A percentile compares a stretch with the other conserved stretches of the same genome.
phyloP scores from a whole-genome alignment of 2,329 filamentous ascomycete genomes.

The Davidsoniella eucalypti region DNA sequence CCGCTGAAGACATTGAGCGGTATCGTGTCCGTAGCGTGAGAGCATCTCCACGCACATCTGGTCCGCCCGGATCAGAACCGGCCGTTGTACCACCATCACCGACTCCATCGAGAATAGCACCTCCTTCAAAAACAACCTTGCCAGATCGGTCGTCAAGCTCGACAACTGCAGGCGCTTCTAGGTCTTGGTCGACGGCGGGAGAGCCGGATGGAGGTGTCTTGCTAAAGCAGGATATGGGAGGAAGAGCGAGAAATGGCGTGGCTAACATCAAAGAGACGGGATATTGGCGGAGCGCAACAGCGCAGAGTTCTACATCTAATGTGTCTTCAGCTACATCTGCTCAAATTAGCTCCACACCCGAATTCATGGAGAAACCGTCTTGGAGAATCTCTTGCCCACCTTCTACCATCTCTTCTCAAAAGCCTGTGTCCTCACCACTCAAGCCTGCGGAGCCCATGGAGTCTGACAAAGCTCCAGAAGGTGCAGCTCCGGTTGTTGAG shows the following conservation, averaged over 20 bases:
- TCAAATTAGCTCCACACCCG: no score
- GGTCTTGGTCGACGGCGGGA: not conserved
- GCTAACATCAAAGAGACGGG: not conserved
- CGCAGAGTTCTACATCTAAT: not conserved
- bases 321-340: no score
- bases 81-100: not conserved
- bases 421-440: not conserved
- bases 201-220: not conserved
- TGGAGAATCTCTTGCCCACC: not conserved
- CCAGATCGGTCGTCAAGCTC: not conserved
- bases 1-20: constrained; percentile 86
- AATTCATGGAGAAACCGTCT: not conserved
- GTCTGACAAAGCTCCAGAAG: not conserved
- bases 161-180: not conserved
- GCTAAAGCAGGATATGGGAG: not conserved
- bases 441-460: not conserved
- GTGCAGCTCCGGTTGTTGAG: not conserved
- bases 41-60: constrained; percentile 4
- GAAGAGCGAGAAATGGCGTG: not conserved
- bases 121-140: not conserved
- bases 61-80: not conserved
- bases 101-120: not conserved
- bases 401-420: not conserved
- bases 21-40: constrained; percentile 70
- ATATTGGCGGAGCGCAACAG: not conserved